A percentile compares a stretch with the other conserved stretches of the same genome.
These are phyloP conservation scores for Clonostachys sp. DNA, from an alignment of 2,329 filamentous ascomycete species.

Conservation along the genomic window DNA sequence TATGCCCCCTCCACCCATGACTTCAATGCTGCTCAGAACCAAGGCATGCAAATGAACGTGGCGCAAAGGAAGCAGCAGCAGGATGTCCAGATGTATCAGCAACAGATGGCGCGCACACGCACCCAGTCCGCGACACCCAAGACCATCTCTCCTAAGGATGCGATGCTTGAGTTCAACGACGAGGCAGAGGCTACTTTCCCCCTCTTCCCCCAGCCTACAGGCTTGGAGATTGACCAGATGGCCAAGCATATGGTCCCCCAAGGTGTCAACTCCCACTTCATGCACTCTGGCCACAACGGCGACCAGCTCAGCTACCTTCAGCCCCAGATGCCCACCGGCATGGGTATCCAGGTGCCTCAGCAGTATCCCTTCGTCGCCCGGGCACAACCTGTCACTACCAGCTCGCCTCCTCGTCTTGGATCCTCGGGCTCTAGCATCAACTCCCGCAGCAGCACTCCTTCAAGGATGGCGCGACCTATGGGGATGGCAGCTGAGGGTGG, in stretches of 20 bases:
- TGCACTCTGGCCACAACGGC: neutral
- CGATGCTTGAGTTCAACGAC: slow-evolving; percentile 79
- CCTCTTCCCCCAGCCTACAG: slow-evolving; percentile 62
- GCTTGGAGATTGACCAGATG: slow-evolving; percentile 34
- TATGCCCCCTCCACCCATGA: slow-evolving; percentile 47
- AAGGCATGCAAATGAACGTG: slow-evolving; percentile 38
- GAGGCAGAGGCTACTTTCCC: slow-evolving; percentile 66
- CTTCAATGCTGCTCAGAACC: slow-evolving; percentile 46
- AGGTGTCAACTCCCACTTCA: neutral
- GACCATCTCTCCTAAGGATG: slow-evolving; percentile 94
- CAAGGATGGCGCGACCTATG: slow-evolving; percentile 44
- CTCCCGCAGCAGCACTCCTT: slow-evolving; percentile 22
- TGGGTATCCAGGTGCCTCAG: slow-evolving; percentile 34
- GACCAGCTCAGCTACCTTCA: slow-evolving; percentile 17
- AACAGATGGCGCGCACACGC: slow-evolving; percentile 29
- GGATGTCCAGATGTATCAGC: slow-evolving; percentile 42
- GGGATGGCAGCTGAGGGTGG: slow-evolving; percentile 71
- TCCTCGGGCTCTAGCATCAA: slow-evolving; percentile 34
- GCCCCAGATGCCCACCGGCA: slow-evolving; percentile 10
- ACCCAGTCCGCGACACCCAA: slow-evolving; percentile 52
- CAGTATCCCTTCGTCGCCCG: slow-evolving; percentile 46
- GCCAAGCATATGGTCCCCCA: slow-evolving; percentile 23
- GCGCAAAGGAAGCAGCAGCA: slow-evolving; percentile 58
- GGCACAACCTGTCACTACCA: slow-evolving; percentile 22
- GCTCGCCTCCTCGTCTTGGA: slow-evolving; percentile 28